Conservation (phyloP, 768 basidiomycete genomes). For the Thelephora ganbajun region DNA sequence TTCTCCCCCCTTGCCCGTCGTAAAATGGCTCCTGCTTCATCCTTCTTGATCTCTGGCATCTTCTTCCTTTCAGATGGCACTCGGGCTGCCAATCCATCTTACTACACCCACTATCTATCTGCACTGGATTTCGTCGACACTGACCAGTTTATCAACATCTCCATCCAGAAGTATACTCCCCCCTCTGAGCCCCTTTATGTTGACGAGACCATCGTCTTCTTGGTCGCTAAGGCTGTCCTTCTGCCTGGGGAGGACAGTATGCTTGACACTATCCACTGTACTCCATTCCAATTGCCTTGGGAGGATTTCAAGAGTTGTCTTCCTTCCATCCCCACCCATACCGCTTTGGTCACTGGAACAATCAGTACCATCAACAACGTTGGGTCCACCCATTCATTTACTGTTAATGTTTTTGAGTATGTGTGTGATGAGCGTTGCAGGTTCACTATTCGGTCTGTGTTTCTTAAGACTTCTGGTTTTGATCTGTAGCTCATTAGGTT, state of each 20-base stretch:
- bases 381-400: not conserved
- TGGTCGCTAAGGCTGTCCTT: not conserved
- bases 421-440: not conserved
- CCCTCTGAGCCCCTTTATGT: not conserved
- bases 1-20: no score
- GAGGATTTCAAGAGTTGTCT: not conserved
- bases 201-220: not conserved
- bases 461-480: no score
- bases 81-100: not conserved
- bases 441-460: no score
- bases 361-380: not conserved
- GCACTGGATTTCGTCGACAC: not conserved
- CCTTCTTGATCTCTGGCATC: not conserved
- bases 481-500: no score
- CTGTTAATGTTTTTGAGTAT: not conserved
- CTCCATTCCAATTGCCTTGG: not conserved
- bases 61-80: not conserved
- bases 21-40: no score
- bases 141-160: not conserved
- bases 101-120: not conserved
- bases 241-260: not conserved
- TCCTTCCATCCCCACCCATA: not conserved
- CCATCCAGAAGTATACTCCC: not conserved
- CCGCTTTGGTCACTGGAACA: not conserved
- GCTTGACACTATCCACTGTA: not conserved